A percentile compares a stretch with the other conserved stretches of the same genome.
phyloP scores from a whole-genome alignment of 768 basidiomycete genomes.

The Panus rudis region DNA sequence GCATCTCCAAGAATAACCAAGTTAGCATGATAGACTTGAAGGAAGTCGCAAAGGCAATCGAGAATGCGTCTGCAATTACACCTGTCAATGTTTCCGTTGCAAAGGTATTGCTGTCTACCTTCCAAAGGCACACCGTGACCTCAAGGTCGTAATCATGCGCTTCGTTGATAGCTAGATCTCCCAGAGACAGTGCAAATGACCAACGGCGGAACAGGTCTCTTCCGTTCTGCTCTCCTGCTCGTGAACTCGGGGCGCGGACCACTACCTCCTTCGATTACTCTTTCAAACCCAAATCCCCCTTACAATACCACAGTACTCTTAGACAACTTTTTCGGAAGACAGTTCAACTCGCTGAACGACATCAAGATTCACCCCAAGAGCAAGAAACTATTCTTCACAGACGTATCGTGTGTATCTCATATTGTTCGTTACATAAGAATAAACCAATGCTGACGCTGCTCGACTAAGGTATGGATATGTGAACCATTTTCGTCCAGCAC shows the following conservation, averaged over 20 bases:
- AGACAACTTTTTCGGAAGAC: constrained; percentile 74
- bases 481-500: constrained; percentile 58
- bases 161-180: constrained; percentile 54
- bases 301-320: constrained; percentile 63
- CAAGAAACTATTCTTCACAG: constrained; percentile 70
- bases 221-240: constrained; percentile 50
- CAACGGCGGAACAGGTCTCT: constrained; percentile 62
- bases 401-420: constrained; percentile 49
- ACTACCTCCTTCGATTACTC: constrained; percentile 52
- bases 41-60: constrained; percentile 42
- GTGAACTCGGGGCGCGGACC: constrained; percentile 60
- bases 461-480: constrained; percentile 55
- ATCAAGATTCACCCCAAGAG: constrained; percentile 63
- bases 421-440: too few species aligned
- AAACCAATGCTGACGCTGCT: too few species aligned
- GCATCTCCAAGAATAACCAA: constrained; percentile 55
- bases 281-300: constrained; percentile 58
- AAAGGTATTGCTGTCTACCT: constrained; percentile 21
- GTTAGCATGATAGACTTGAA: constrained; percentile 56
- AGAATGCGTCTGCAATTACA: constrained; percentile 20
- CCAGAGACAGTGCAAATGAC: constrained; percentile 60
- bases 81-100: constrained; percentile 44
- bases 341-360: constrained; percentile 81
- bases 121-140: not conserved
- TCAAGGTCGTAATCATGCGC: too few species aligned